Evolutionary conservation across 176 grass and related monocot species (phyloP), one percentile per base, ranked within the genome.

Genomic region (Tuctoria greenei): DNA sequence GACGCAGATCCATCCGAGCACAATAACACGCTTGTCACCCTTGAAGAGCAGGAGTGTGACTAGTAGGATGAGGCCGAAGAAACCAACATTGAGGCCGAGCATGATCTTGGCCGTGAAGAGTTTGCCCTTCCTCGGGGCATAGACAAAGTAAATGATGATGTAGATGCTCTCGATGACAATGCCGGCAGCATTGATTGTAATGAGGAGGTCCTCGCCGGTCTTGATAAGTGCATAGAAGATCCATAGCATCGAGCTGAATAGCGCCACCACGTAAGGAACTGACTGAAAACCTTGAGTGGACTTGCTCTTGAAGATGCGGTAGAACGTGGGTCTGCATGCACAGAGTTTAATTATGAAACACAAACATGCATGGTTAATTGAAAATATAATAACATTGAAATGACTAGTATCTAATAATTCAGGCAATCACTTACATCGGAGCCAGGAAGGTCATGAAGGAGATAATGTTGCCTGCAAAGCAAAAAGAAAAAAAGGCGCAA

Each of bases 171-270:
- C 93, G 45, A 97, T 91, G 13, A 93, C 40, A 24, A 79, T 83
- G 17, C 86, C 94, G 4, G 86, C 83, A 0, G 86, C 74, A 24
- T 97, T 93, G 31, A 93, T 93, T 66, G 86, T 93, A 81, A 97
- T 83, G 41, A 97, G 90, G n/a, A 93, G 75, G 43, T 17, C 26
- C n/a, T 86, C 77, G 38, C 84, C 73, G 4, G 88, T 78, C 31
- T 97, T 93, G 63, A 97, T 15, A 28, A 91, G 67, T 6, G 90
- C 91, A 36, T 97, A 97, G 71, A 73, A 97, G 60, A 97, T 93
- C 93, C 90, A 97, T 0, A 97, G 52, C 85, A 88, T 90, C 0
- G 82, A 47, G 35, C 93, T 97, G 62, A 97, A 97, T 1, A 97
- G 77, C 1, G 93, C 87, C 18, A 97, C 85, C 6, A 93, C 87